A percentile compares a stretch with the other conserved stretches of the same genome.
phyloP scores from a whole-genome alignment of 75 land plant species.

The Adiantum capillusveneris region DNA sequence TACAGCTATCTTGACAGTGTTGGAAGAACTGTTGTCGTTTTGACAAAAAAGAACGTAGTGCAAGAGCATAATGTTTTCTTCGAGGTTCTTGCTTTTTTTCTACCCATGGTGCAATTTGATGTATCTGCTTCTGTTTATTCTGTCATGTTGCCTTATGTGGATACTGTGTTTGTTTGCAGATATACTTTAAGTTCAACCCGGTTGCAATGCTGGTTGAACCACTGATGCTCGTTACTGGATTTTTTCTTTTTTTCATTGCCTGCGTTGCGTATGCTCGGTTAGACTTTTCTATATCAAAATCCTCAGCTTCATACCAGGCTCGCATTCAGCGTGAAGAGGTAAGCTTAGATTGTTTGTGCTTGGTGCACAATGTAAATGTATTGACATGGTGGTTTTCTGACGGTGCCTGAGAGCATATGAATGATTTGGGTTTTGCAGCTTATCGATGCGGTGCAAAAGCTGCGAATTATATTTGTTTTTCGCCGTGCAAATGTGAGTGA shows the following conservation, averaged over 20 bases:
- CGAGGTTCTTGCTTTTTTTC: slow-evolving; percentile 46
- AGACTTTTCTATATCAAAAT: slow-evolving; percentile 86
- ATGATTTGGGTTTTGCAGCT: slow-evolving; percentile 34
- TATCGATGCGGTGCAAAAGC: slow-evolving; percentile 55
- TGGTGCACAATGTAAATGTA: neutral
- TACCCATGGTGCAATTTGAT: neutral
- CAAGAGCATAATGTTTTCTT: slow-evolving; percentile 69
- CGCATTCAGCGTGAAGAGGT: slow-evolving; percentile 92
- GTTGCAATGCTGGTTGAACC: slow-evolving; percentile 84
- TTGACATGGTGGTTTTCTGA: too few relatives aligned
- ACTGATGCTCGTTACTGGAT: slow-evolving; percentile 70
- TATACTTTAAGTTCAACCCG: slow-evolving; percentile 77
- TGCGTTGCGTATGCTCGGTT: slow-evolving; percentile 68
- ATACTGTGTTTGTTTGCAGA: slow-evolving; percentile 62
- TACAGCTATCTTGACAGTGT: slow-evolving; percentile 85
- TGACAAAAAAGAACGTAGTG: slow-evolving; percentile 74
- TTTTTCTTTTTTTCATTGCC: slow-evolving; percentile 65
- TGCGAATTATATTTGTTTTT: slow-evolving; percentile 46
- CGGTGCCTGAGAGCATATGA: too few relatives aligned
- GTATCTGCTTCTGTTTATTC: neutral
- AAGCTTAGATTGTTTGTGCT: too few relatives aligned
- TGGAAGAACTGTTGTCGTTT: slow-evolving; percentile 74
- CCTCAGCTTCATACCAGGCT: slow-evolving; percentile 72
- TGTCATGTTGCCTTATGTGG: neutral
- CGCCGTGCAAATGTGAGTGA: slow-evolving; percentile 52